Evolutionary conservation across 352 stramenopile species (phyloP).

Genomic region (Phytophthora foliorum): DNA sequence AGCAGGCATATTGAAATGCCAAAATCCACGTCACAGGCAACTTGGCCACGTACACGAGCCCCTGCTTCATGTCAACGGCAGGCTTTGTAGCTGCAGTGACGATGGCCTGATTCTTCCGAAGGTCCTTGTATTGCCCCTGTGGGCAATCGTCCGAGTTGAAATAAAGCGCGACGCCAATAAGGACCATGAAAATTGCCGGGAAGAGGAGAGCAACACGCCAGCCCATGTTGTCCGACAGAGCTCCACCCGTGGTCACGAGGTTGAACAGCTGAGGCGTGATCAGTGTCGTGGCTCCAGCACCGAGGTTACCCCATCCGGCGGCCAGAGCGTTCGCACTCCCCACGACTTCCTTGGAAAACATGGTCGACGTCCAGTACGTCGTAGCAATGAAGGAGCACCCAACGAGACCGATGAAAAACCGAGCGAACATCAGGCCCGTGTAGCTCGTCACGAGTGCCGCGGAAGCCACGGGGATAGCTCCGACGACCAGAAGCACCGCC

Average conservation of each 20-base stretch:
- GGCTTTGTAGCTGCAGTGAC: constrained; percentile 26
- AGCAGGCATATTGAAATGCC: constrained; percentile 93
- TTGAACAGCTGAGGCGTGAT: constrained; percentile 92
- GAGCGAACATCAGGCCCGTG: constrained; percentile 76
- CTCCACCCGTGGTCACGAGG: constrained; percentile 71
- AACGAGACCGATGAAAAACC: constrained; percentile 96
- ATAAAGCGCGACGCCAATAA: constrained; percentile 71
- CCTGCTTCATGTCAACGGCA: constrained; percentile 38
- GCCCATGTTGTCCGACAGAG: constrained; percentile 74
- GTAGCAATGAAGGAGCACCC: constrained; percentile 94
- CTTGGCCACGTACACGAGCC: constrained; percentile 50
- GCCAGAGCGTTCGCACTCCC: constrained; percentile 94
- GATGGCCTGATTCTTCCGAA: constrained; percentile 43
- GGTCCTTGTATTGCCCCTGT: constrained; percentile 92
- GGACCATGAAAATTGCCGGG: constrained; percentile 88
- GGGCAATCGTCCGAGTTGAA: constrained; percentile 92
- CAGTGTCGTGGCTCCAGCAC: constrained; percentile 90
- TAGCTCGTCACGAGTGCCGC: constrained; percentile 88
- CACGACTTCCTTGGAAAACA: constrained; percentile 95
- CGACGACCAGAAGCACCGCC: constrained; percentile 74
- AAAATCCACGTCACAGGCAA: constrained; percentile 89
- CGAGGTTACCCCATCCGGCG: constrained; percentile 95
- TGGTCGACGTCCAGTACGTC: constrained; percentile 94
- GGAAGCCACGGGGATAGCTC: constrained; percentile 86
- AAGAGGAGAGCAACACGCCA: constrained; percentile 94